Percentiles rank a stretch among this genome's conserved stretches.
Conservation (phyloP, 495 filamentous ascomycete genomes). For the Podospora comata region DNA sequence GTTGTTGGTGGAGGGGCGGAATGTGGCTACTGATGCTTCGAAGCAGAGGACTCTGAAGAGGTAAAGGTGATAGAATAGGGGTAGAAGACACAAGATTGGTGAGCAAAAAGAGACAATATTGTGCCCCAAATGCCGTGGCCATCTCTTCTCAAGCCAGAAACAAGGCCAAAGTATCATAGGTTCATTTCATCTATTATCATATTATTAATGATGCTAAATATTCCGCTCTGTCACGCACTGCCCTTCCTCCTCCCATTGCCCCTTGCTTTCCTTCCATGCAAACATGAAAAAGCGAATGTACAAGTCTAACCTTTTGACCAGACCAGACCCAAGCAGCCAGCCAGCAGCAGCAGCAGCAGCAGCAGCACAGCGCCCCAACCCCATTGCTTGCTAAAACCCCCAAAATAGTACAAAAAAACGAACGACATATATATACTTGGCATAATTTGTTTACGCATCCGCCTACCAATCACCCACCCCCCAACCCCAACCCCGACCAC, state of each 20-base stretch:
- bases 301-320: background rate
- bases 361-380: background rate
- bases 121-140: too few species aligned
- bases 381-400: background rate
- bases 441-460: background rate
- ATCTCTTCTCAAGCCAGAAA: too few species aligned
- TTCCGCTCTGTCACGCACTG: background rate
- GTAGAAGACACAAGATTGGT: background rate
- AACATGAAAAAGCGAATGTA: background rate
- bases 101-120: too few species aligned
- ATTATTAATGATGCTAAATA: background rate
- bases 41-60: slow-evolving; percentile 99
- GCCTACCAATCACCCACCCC: too few species aligned
- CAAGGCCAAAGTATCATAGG: background rate
- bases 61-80: slow-evolving; percentile 38
- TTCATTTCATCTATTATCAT: background rate
- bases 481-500: background rate
- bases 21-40: slow-evolving; percentile 77
- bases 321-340: background rate
- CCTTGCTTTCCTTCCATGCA: background rate
- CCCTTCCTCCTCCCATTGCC: background rate
- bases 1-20: slow-evolving; percentile 70
- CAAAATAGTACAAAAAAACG: background rate
- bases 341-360: too few species aligned
- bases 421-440: background rate